phyloP scores from a whole-genome alignment of 129 eudicot species.

The Pulicaria dysenterica region DNA sequence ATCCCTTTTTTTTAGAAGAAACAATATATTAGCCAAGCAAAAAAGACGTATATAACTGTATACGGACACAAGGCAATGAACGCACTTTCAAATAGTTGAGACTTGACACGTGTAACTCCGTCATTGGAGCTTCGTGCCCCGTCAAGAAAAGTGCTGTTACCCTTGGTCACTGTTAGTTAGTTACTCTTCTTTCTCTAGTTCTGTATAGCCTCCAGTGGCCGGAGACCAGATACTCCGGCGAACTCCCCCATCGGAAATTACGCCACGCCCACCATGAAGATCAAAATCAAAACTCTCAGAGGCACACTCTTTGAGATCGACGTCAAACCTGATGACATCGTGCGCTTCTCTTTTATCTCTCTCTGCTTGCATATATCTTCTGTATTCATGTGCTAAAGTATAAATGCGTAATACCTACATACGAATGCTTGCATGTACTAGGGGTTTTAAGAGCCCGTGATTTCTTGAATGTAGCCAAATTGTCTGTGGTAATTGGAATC shows the following conservation, averaged over 20 bases:
- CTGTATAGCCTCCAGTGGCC: conserved; percentile 6
- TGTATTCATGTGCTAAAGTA: not conserved
- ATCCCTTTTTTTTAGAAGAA: too few species aligned
- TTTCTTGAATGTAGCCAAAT: not conserved
- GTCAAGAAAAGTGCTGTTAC: too few species aligned
- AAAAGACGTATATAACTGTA: too few species aligned
- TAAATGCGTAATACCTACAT: not conserved
- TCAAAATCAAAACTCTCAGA: conserved; percentile 56
- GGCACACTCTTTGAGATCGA: conserved; percentile 69
- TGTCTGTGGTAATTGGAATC: not conserved
- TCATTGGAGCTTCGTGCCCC: too few species aligned
- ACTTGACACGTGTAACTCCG: too few species aligned
- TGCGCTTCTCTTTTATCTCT: conserved; percentile 20
- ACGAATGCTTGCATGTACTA: conserved; percentile 1
- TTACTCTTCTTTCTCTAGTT: not conserved
- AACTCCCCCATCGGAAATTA: not conserved
- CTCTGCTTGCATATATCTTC: not conserved
- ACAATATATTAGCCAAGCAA: too few species aligned
- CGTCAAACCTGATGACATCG: conserved; percentile 55
- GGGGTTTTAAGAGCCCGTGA: conserved; percentile 16
- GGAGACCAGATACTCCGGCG: not conserved
- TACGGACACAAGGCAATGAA: too few species aligned
- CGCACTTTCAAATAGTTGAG: too few species aligned
- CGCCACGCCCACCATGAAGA: conserved; percentile 43
- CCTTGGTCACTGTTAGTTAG: too few species aligned